A percentile compares a stretch with the other conserved stretches of the same genome.
Evolutionary conservation across 2,329 filamentous ascomycete genomes (phyloP).

Genomic region (Venturiaceae sp.): DNA sequence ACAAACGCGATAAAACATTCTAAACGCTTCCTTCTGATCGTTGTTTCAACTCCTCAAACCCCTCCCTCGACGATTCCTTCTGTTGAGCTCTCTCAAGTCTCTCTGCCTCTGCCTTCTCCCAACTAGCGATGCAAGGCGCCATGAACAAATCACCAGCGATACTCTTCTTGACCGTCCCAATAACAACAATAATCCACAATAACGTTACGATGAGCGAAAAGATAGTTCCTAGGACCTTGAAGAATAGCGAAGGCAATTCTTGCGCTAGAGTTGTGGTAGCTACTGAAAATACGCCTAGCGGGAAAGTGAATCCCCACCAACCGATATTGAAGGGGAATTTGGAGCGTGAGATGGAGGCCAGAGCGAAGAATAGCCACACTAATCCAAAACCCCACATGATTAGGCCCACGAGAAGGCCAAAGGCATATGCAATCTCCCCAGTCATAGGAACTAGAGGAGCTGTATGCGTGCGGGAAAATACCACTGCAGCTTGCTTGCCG

Average conservation of each 20-base stretch:
- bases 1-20: too few species aligned
- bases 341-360: constrained; percentile 35
- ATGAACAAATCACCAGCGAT: constrained; percentile 37
- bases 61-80: too few species aligned
- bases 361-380: constrained; percentile 45
- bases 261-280: constrained; percentile 27
- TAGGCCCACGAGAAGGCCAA: constrained; percentile 43
- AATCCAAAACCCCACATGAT: constrained; percentile 49
- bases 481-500: constrained; percentile 29
- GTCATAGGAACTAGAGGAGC: constrained; percentile 20
- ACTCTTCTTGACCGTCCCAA: constrained; percentile 34
- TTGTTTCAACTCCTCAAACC: too few species aligned
- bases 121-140: constrained; percentile 38
- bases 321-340: constrained; percentile 52
- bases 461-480: constrained; percentile 30
- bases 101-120: too few species aligned
- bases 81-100: too few species aligned
- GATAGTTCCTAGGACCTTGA: constrained; percentile 38
- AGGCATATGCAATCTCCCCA: constrained; percentile 48
- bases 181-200: constrained; percentile 40
- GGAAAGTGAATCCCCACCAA: constrained; percentile 54
- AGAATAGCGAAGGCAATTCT: constrained; percentile 42
- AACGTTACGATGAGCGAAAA: constrained; percentile 36
- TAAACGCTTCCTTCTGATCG: too few species aligned
- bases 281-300: constrained; percentile 43